These are phyloP conservation scores for Coniochaeta ligniaria DNA, from an alignment of 2,329 filamentous ascomycete species.

Conservation along the genomic window DNA sequence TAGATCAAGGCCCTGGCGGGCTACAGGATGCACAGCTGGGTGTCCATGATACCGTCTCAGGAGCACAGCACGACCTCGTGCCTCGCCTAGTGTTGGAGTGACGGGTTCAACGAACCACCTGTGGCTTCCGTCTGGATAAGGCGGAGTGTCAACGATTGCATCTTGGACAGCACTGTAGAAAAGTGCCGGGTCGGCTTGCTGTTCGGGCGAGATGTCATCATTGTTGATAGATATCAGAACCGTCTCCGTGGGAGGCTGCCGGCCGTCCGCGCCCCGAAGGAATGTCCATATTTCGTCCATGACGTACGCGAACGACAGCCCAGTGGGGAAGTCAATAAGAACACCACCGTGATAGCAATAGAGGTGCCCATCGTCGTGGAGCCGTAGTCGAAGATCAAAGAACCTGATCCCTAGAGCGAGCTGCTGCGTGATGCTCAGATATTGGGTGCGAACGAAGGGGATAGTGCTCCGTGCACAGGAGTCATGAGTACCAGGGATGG, in stretches of 20 bases:
- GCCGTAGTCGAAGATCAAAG: constrained; percentile 56
- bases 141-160: constrained; percentile 39
- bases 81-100: constrained; percentile 55
- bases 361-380: constrained; percentile 35
- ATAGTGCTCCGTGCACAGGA: constrained; percentile 31
- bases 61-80: constrained; percentile 60
- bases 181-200: constrained; percentile 34
- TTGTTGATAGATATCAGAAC: constrained; percentile 64
- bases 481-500: constrained; percentile 69
- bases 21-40: constrained; percentile 18
- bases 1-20: constrained; percentile 27
- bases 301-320: constrained; percentile 53
- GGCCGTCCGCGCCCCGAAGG: constrained; percentile 36
- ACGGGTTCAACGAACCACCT: constrained; percentile 55
- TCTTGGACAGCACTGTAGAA: constrained; percentile 40
- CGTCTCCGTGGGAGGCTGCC: constrained; percentile 48
- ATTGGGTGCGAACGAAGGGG: constrained; percentile 67
- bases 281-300: constrained; percentile 53
- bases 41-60: constrained; percentile 52
- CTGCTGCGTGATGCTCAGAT: constrained; percentile 53
- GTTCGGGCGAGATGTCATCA: constrained; percentile 54
- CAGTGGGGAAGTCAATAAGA: constrained; percentile 57
- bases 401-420: constrained; percentile 66
- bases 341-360: constrained; percentile 66
- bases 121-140: constrained; percentile 21